Evolutionary conservation across 345 rosid genomes (phyloP).

Genomic region (Brassica juncea): DNA sequence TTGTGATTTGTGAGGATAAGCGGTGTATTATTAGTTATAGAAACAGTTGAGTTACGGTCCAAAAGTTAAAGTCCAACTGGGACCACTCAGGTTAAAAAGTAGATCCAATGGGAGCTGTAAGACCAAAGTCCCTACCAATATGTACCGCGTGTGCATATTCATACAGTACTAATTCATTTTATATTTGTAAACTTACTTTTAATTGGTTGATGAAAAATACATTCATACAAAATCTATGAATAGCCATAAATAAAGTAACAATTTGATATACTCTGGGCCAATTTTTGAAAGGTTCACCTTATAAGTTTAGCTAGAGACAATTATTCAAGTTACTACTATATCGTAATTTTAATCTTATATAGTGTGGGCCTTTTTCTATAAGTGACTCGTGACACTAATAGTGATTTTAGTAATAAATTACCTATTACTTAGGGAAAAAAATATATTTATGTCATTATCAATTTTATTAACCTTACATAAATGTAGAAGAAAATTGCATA

Average conservation of each 20-base stretch:
- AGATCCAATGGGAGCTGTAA: conserved; percentile 23
- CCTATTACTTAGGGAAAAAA: not conserved
- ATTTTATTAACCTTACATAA: not conserved
- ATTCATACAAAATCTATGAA: not conserved
- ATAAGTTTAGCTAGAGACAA: not conserved
- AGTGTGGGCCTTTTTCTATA: not conserved
- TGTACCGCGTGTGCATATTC: conserved; percentile 16
- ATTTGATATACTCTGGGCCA: not conserved
- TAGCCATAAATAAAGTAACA: not conserved
- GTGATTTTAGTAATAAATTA: not conserved
- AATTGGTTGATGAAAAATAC: not conserved
- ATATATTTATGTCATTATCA: not conserved
- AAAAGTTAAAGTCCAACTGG: conserved; percentile 25
- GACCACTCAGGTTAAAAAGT: conserved; percentile 19
- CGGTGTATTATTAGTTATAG: not conserved
- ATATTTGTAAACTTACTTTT: not conserved
- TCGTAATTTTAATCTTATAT: not conserved
- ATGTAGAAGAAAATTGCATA: not conserved
- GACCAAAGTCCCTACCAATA: conserved; percentile 27
- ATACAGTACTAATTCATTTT: not conserved
- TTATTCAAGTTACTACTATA: not conserved
- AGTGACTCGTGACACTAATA: not conserved
- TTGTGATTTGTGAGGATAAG: not conserved
- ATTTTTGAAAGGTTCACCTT: not conserved
- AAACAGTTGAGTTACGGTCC: conserved; percentile 24